These are phyloP conservation scores for Hibiscus tridactylites DNA, from an alignment of 345 rosid species.

Conservation along the genomic window DNA sequence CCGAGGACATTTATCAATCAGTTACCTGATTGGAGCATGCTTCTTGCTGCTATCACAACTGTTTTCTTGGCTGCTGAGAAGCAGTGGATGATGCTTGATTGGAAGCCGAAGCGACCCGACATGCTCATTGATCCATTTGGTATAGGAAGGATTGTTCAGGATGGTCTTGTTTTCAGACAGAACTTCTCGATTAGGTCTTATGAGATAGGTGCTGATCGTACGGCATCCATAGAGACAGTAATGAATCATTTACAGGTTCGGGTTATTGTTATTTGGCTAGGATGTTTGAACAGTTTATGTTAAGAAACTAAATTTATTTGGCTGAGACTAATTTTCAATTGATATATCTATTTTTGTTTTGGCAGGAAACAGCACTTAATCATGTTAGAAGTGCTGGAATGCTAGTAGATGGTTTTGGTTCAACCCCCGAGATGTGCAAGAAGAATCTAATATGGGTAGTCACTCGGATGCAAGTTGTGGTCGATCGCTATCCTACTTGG, in stretches of 20 bases:
- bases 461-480: constrained; percentile 78
- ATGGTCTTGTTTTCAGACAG: constrained; percentile 77
- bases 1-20: constrained; percentile 92
- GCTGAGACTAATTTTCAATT: constrained; percentile 1
- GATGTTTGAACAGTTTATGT: neutral
- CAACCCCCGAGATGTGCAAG: constrained; percentile 93
- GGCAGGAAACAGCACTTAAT: constrained; percentile 93
- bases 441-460: constrained; percentile 95
- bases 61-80: constrained; percentile 96
- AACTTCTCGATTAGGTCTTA: constrained; percentile 91
- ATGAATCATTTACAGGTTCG: constrained; percentile 96
- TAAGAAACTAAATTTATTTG: neutral
- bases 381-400: constrained; percentile 84
- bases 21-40: constrained; percentile 98
- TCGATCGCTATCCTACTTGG: constrained; percentile 95
- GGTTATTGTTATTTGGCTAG: neutral
- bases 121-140: constrained; percentile 80
- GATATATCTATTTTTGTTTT: constrained; percentile 1
- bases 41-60: constrained; percentile 96
- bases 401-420: constrained; percentile 89
- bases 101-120: constrained; percentile 89
- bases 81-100: constrained; percentile 99
- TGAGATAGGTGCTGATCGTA: constrained; percentile 96
- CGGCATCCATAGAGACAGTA: constrained; percentile 91
- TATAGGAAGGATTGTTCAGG: constrained; percentile 79